Conservation (phyloP, 148 eudicot genomes). For the Vaccinium macrocarpon region DNA sequence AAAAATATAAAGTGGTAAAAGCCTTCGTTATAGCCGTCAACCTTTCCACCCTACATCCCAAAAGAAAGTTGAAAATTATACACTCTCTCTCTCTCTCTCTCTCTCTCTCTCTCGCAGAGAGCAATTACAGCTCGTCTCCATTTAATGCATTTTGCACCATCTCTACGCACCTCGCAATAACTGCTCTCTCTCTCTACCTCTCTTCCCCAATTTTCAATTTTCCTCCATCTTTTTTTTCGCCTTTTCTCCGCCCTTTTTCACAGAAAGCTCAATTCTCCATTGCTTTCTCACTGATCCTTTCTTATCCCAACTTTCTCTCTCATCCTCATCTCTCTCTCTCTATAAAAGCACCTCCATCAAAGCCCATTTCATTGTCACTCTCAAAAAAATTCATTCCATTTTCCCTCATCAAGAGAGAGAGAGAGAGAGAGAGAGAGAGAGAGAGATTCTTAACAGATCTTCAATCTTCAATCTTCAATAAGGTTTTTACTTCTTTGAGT, state of each 20-base stretch:
- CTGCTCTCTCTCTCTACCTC: slow-evolving; percentile 13
- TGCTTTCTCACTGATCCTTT: background rate
- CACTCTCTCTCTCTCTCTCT: background rate
- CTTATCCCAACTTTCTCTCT: slow-evolving; percentile 8
- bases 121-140: slow-evolving; percentile 16
- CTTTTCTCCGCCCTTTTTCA: slow-evolving; percentile 15
- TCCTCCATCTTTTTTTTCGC: slow-evolving; percentile 14
- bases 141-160: slow-evolving; percentile 16
- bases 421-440: slow-evolving; percentile 9
- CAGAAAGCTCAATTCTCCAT: background rate
- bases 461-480: background rate
- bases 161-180: slow-evolving; percentile 18
- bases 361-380: slow-evolving; percentile 4
- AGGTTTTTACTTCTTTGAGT: background rate
- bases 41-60: slow-evolving; percentile 10
- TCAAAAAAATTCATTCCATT: background rate
- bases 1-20: background rate
- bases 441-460: background rate
- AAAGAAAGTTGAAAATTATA: background rate
- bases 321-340: slow-evolving; percentile 16
- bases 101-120: background rate
- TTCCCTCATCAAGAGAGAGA: background rate
- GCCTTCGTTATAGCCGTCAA: slow-evolving; percentile 2
- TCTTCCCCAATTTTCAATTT: slow-evolving; percentile 12
- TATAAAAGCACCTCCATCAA: slow-evolving; percentile 11